Percentiles rank a stretch among this genome's conserved stretches.
Evolutionary conservation across 768 basidiomycete genomes (phyloP).

Genomic region (Tylopilus intermedius): DNA sequence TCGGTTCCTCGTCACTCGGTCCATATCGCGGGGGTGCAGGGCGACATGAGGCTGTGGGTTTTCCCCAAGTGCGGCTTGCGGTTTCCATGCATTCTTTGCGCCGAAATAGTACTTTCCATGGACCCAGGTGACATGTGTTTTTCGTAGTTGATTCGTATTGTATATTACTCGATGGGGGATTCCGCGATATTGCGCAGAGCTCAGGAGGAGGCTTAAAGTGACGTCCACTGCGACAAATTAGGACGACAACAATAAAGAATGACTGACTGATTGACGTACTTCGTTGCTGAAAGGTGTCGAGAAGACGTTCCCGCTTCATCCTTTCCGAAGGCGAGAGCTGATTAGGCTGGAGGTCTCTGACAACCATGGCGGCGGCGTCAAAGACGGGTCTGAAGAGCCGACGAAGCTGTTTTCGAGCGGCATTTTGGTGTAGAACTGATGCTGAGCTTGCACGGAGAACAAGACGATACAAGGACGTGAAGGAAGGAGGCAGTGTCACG

Average conservation of each 20-base stretch:
- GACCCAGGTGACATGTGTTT: constrained; percentile 23
- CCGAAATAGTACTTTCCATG: constrained; percentile 18
- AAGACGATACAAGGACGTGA: constrained; percentile 58
- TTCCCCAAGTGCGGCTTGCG: constrained; percentile 29
- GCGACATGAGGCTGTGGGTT: constrained; percentile 12
- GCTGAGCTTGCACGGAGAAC: constrained; percentile 53
- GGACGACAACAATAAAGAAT: not conserved
- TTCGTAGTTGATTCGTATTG: constrained; percentile 41
- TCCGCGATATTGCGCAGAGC: constrained; percentile 59
- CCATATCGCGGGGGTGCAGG: constrained; percentile 14
- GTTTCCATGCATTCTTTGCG: constrained; percentile 35
- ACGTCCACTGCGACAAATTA: constrained; percentile 53
- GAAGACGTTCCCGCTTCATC: constrained; percentile 36
- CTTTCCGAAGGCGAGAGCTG: constrained; percentile 26
- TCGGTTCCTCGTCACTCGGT: constrained; percentile 20
- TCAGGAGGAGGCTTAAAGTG: constrained; percentile 57
- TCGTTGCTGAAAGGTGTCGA: constrained; percentile 51
- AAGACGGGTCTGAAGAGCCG: constrained; percentile 53
- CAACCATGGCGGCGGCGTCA: constrained; percentile 42
- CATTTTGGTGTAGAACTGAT: constrained; percentile 50
- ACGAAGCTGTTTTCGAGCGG: constrained; percentile 41
- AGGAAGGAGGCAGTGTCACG: constrained; percentile 32
- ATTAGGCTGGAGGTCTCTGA: constrained; percentile 36
- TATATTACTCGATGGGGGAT: constrained; percentile 54
- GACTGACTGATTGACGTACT: constrained; percentile 34